phyloP scores from a whole-genome alignment of 352 stramenopile species.

The Phytophthora meadii region DNA sequence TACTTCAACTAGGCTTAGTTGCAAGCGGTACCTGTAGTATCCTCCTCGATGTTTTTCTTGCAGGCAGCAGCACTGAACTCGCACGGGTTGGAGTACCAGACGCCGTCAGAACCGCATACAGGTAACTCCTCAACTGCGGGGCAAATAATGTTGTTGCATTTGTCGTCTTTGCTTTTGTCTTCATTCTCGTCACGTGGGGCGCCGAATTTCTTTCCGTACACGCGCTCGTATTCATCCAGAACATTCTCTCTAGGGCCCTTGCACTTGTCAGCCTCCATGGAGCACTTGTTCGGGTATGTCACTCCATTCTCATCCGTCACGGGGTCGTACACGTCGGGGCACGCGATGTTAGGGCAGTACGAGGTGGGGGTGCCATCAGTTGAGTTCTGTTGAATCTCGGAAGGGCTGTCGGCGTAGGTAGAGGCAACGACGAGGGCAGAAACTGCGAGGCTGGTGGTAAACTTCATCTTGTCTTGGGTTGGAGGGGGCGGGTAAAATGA shows the following conservation, averaged over 20 bases:
- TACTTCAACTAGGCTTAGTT: no score
- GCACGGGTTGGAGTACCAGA: conserved; percentile 2
- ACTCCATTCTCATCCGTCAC: conserved; percentile 12
- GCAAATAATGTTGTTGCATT: background rate
- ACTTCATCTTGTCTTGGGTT: no score
- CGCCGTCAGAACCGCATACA: conserved; percentile 1
- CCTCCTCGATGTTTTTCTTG: conserved; percentile 1
- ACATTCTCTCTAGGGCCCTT: conserved; percentile 8
- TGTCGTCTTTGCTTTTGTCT: background rate
- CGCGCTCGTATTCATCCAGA: background rate
- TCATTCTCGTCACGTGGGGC: background rate
- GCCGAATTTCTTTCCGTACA: background rate
- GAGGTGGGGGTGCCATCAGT: background rate
- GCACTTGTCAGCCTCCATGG: conserved; percentile 3
- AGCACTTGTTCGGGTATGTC: conserved; percentile 9
- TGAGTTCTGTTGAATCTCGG: no score
- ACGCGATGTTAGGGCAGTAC: conserved; percentile 1
- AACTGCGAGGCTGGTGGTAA: no score
- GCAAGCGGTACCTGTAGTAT: background rate
- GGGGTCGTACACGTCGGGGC: background rate
- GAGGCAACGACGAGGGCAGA: no score
- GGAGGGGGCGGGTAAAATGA: no score
- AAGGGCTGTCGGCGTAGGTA: no score
- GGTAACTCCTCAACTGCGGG: background rate
- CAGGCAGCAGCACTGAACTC: background rate